phyloP scores from a whole-genome alignment of 305 asterid genomes.

The Fraxinus dipetala region DNA sequence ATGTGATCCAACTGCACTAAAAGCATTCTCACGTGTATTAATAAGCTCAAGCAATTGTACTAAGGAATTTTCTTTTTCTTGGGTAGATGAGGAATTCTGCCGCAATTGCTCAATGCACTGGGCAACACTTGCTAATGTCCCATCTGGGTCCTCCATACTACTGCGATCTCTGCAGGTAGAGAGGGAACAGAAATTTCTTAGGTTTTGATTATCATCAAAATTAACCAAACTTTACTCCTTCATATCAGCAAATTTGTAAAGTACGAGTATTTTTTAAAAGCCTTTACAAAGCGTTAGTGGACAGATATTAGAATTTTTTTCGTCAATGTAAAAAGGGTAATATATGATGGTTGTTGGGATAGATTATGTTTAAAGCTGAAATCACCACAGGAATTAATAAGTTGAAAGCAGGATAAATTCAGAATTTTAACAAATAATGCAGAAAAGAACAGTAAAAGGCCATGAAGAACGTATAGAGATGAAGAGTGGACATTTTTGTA shows the following conservation, averaged over 20 bases:
- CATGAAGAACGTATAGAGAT: slow-evolving; percentile 11
- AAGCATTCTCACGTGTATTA: slow-evolving; percentile 81
- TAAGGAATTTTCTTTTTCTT: slow-evolving; percentile 78
- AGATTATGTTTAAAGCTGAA: slow-evolving; percentile 2
- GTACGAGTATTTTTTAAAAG: not conserved
- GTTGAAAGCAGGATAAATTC: not conserved
- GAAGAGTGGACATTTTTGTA: not conserved
- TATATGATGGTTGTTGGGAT: not conserved
- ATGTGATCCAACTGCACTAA: slow-evolving; percentile 97
- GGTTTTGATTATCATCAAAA: slow-evolving; percentile 17
- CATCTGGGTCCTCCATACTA: slow-evolving; percentile 99
- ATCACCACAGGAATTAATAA: slow-evolving; percentile 8
- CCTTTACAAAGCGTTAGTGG: slow-evolving; percentile 5
- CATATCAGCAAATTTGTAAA: not conserved
- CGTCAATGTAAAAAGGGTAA: not conserved
- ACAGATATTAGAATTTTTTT: not conserved
- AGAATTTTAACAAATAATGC: slow-evolving; percentile 5
- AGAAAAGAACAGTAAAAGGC: slow-evolving; percentile 3
- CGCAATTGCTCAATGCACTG: slow-evolving; percentile 96
- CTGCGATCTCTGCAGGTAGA: slow-evolving; percentile 73
- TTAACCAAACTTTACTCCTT: slow-evolving; percentile 18
- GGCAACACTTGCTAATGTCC: slow-evolving; percentile 97
- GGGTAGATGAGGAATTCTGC: slow-evolving; percentile 80
- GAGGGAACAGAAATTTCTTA: slow-evolving; percentile 6
- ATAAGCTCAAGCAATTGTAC: slow-evolving; percentile 81